These are phyloP conservation scores for Cryphonectria japonica DNA, from an alignment of 2,329 filamentous ascomycete species.

Conservation along the genomic window DNA sequence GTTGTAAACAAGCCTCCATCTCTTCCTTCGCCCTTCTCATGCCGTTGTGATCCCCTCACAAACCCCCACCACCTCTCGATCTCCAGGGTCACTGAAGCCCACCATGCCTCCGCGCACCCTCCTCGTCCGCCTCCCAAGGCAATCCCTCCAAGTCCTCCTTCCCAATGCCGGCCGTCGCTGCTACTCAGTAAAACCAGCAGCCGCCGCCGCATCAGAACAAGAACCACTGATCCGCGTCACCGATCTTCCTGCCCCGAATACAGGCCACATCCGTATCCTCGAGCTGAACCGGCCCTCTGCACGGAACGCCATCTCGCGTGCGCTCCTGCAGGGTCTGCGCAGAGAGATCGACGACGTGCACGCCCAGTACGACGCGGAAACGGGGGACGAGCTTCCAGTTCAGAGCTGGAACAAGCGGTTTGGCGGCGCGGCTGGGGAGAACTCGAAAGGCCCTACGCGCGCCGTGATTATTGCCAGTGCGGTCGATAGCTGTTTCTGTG, in stretches of 20 bases:
- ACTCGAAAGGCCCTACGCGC: constrained; percentile 65
- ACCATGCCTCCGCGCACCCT: constrained; percentile 20
- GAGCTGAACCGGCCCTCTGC: constrained; percentile 83
- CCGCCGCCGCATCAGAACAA: constrained; percentile 43
- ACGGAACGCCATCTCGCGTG: constrained; percentile 87
- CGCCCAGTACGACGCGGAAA: constrained; percentile 57
- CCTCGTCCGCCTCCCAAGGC: constrained; percentile 20
- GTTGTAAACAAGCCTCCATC: not conserved
- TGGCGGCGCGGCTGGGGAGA: constrained; percentile 49
- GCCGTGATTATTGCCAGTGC: constrained; percentile 84
- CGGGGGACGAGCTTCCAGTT: constrained; percentile 54
- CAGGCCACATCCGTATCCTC: constrained; percentile 84
- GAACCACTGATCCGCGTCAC: constrained; percentile 68
- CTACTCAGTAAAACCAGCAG: constrained; percentile 45
- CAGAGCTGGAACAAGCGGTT: constrained; percentile 44
- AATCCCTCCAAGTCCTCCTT: constrained; percentile 3
- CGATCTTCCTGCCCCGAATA: constrained; percentile 75
- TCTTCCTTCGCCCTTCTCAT: too few relatives aligned
- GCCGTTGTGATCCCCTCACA: not conserved
- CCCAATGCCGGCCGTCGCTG: constrained; percentile 30
- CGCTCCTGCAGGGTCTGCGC: constrained; percentile 73
- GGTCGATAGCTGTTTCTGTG: constrained; percentile 87
- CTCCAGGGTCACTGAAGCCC: not conserved
- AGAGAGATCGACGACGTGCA: constrained; percentile 75
- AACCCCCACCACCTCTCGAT: not conserved